Percentiles rank a stretch among this genome's conserved stretches.
Evolutionary conservation across 108 stramenopile species (phyloP).

Genomic region (Fragilariopsis cylindrus): DNA sequence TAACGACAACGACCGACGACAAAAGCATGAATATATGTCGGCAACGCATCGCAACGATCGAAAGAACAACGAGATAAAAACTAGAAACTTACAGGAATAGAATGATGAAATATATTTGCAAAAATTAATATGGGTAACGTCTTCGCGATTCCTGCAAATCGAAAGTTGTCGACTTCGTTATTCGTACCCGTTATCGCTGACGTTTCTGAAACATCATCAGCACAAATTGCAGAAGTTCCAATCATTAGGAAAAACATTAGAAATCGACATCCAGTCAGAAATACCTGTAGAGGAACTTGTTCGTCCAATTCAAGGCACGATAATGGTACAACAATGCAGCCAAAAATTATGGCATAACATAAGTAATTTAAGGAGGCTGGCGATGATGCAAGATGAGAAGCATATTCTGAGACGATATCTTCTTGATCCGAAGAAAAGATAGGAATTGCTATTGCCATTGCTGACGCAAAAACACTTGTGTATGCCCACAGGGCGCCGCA

Average conservation of each 20-base stretch:
- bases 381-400: background rate
- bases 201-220: background rate
- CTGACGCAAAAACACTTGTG: conserved; percentile 47
- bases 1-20: no score
- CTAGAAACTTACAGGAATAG: conserved; percentile 26
- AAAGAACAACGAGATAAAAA: no score
- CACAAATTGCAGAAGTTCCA: conserved; percentile 16
- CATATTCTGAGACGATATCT: conserved; percentile 5
- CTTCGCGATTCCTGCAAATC: conserved; percentile 25
- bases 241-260: conserved; percentile 25
- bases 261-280: conserved; percentile 39
- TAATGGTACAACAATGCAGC: conserved; percentile 40
- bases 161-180: conserved; percentile 11
- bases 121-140: conserved; percentile 49
- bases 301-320: conserved; percentile 53
- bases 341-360: conserved; percentile 42
- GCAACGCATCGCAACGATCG: no score
- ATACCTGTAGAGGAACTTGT: conserved; percentile 47
- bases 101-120: conserved; percentile 50
- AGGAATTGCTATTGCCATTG: conserved; percentile 30
- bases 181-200: background rate
- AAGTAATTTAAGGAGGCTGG: conserved; percentile 18
- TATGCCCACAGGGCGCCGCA: conserved; percentile 52
- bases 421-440: conserved; percentile 11
- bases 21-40: no score